Evolutionary conservation across 2,329 filamentous ascomycete genomes (phyloP).

Genomic region (Dothistroma septosporum): DNA sequence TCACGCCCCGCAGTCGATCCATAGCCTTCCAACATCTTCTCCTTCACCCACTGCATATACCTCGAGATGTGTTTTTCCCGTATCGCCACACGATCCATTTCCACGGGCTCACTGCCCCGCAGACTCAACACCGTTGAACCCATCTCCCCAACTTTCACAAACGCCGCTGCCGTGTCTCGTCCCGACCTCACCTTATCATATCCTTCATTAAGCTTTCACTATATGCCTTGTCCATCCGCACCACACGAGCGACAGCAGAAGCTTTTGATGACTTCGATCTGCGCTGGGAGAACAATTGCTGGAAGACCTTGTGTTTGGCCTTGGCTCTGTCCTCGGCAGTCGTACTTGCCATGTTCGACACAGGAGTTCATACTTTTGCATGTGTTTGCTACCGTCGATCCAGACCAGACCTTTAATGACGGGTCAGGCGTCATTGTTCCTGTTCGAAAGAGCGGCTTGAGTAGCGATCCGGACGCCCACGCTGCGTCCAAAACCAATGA

Average conservation of each 20-base stretch:
- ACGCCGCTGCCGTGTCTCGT: background rate
- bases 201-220: constrained; percentile 5
- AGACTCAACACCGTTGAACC: constrained; percentile 9
- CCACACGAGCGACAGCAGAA: constrained; percentile 7
- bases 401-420: constrained; percentile 8
- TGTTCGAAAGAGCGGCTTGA: constrained; percentile 3
- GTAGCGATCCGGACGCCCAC: constrained; percentile 12
- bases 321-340: background rate
- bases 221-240: constrained; percentile 7
- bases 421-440: background rate
- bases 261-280: constrained; percentile 11
- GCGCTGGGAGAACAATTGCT: constrained; percentile 9
- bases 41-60: constrained; percentile 11
- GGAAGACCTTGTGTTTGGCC: constrained; percentile 8
- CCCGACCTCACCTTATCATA: constrained; percentile 12
- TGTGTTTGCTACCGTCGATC: constrained; percentile 16
- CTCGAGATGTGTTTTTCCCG: constrained; percentile 2
- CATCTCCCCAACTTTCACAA: constrained; percentile 5
- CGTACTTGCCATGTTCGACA: constrained; percentile 3
- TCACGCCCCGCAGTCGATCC: background rate
- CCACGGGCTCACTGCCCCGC: constrained; percentile 9
- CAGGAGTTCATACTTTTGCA: constrained; percentile 5
- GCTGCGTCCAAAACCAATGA: constrained; percentile 14
- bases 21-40: constrained; percentile 6
- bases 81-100: constrained; percentile 6